Evolutionary conservation across 208 protist genomes (phyloP), one percentile per base, ranked within the genome.

Genomic region (Leptomonas pyrrhocoris): DNA sequence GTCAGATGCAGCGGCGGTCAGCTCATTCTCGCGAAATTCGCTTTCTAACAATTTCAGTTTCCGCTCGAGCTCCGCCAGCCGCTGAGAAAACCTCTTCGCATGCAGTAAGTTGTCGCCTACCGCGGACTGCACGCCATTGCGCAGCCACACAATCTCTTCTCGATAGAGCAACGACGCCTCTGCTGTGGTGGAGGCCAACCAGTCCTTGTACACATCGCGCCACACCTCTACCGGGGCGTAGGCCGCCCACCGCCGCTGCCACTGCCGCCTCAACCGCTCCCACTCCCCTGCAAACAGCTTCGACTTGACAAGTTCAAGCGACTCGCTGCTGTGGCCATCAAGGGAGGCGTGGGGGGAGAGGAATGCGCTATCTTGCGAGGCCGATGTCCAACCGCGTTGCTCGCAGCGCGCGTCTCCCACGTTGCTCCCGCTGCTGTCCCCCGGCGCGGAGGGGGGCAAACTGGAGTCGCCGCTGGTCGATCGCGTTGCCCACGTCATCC

Each of bases 31-130:
- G 16, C 72, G 11, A n/a, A 61, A 42, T 48, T 74, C 43, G 36
- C 61, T 61, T 53, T 69, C 46, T 46, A 72, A 54, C 45, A 76
- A 62, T 28, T 48, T 64, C 28, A 80, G 57, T 43, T 77, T 67
- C 5, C 54, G 38, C 68, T 84, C 74, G 31, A 84, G 65, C 25
- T 65, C 75, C 1, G 54, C 57, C n/a, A 87, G 67, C 0, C 78
- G 77, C 27, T 53, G n/a, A 15, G 74, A 68, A 42, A 87, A 75
- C n/a, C 49, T 53, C 18, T 71, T 66, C 16, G 81, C 25, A 21
- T 80, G 56, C 40, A 40, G 50, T 53, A 81, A 28, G 30, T 77
- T 73, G 42, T 61, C 61, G 19, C 79, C 74, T 15, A 81, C 57
- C 6, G 74, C 72, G 13, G 50, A 27, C 67, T 80, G 64, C 36